Conservation (phyloP, 306 rosid genomes). For the Trichosanthes cucumerina region DNA sequence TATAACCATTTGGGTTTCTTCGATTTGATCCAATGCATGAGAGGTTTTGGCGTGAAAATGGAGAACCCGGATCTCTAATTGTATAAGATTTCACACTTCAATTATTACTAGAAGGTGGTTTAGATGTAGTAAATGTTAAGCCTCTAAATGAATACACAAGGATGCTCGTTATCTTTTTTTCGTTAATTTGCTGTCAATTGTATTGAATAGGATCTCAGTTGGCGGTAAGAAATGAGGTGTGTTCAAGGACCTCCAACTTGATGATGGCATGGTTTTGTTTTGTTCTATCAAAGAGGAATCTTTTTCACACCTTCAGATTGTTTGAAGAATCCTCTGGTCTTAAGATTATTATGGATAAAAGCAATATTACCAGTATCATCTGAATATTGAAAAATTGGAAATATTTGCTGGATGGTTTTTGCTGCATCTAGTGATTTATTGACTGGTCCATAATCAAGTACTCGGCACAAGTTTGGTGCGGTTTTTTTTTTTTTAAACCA, state of each 20-base stretch:
- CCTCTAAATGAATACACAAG: neutral
- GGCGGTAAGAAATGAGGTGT: neutral
- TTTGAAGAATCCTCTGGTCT: neutral
- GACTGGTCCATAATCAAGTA: neutral
- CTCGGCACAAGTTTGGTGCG: neutral
- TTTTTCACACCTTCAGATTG: neutral
- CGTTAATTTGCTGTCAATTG: neutral
- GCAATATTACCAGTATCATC: neutral
- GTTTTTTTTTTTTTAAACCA: no score
- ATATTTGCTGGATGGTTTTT: neutral
- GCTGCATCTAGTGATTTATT: no score
- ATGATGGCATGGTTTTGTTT: neutral
- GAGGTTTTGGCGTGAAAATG: neutral
- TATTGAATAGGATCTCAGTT: neutral
- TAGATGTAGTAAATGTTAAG: neutral
- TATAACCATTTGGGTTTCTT: neutral
- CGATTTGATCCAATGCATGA: neutral
- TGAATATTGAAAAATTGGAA: neutral
- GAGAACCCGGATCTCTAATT: neutral
- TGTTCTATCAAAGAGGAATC: neutral
- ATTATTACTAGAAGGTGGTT: neutral
- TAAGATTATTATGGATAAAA: neutral
- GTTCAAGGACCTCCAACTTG: neutral
- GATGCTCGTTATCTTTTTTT: neutral
- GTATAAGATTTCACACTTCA: neutral